phyloP scores from a whole-genome alignment of 2,329 filamentous ascomycete species.

The Xylariaceae sp. region DNA sequence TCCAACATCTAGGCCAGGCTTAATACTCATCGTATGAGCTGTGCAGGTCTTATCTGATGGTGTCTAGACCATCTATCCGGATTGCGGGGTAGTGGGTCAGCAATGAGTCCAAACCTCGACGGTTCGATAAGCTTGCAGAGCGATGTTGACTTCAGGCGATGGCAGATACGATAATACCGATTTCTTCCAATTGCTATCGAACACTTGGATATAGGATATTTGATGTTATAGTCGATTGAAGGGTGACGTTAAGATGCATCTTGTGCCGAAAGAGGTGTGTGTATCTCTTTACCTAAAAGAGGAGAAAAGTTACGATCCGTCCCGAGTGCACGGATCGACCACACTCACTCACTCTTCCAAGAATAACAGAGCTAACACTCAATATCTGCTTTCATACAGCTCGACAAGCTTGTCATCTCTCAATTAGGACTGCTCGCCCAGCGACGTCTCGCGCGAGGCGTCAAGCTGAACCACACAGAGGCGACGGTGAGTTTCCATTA shows the following conservation, averaged over 20 bases:
- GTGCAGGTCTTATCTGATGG: slow-evolving; percentile 7
- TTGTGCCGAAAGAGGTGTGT: slow-evolving; percentile 34
- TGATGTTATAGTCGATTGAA: too few relatives aligned
- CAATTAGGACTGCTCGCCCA: slow-evolving; percentile 86
- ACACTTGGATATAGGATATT: not conserved
- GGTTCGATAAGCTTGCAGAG: slow-evolving; percentile 12
- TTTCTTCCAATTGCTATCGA: slow-evolving; percentile 1
- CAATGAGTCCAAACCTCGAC: not conserved
- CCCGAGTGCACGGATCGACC: too few relatives aligned
- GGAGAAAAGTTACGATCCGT: too few relatives aligned
- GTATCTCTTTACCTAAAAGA: not conserved
- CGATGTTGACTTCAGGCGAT: not conserved
- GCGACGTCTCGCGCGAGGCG: slow-evolving; percentile 78
- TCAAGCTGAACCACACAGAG: slow-evolving; percentile 86
- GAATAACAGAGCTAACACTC: slow-evolving; percentile 4
- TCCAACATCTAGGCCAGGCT: not conserved
- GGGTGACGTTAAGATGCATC: slow-evolving; percentile 24
- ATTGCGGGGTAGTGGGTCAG: not conserved
- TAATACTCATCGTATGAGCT: slow-evolving; percentile 4
- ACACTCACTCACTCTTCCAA: too few relatives aligned
- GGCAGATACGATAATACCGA: not conserved
- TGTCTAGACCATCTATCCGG: slow-evolving; percentile 4
- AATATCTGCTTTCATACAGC: slow-evolving; percentile 45
- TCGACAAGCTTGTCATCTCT: slow-evolving; percentile 93
- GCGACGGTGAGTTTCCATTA: slow-evolving; percentile 58